Evolutionary conservation across 805 yeast genomes (phyloP).

Genomic region (Maudiozyma pseudohumilis): DNA sequence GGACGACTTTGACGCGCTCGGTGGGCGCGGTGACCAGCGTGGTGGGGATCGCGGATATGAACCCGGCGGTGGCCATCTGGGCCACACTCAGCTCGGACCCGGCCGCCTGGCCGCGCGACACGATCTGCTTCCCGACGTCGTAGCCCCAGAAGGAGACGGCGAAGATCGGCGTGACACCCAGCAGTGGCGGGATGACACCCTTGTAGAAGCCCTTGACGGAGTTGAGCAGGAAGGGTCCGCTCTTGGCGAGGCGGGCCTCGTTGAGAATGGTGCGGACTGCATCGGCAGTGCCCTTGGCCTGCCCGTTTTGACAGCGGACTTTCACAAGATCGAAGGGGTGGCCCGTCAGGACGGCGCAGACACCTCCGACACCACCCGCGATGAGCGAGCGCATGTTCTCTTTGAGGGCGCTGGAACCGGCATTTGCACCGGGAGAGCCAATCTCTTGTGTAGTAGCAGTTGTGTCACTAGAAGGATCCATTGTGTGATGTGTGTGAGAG

Average conservation of each 20-base stretch:
- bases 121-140: slow-evolving; percentile 79
- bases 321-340: slow-evolving; percentile 94
- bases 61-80: slow-evolving; percentile 86
- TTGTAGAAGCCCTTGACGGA: slow-evolving; percentile 61
- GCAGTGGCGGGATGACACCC: slow-evolving; percentile 87
- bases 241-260: slow-evolving; percentile 16
- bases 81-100: slow-evolving; percentile 40
- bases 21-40: slow-evolving; percentile 96
- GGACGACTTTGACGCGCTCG: slow-evolving; percentile 87
- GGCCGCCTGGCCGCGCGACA: slow-evolving; percentile 29
- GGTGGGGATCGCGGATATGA: slow-evolving; percentile 88
- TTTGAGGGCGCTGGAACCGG: slow-evolving; percentile 3
- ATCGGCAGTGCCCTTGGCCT: slow-evolving; percentile 49
- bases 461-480: not conserved
- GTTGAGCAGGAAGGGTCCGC: slow-evolving; percentile 11
- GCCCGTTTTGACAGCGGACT: slow-evolving; percentile 76
- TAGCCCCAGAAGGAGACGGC: slow-evolving; percentile 99
- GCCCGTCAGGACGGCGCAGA: slow-evolving; percentile 90
- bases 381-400: slow-evolving; percentile 82
- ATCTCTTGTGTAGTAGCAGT: not conserved
- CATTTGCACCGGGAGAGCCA: too few species aligned
- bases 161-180: slow-evolving; percentile 98
- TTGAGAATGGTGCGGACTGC: slow-evolving; percentile 64
- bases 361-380: slow-evolving; percentile 95
- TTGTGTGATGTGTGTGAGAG: too few species aligned